phyloP scores from a whole-genome alignment of 176 grass and related monocot species.

The Poa pratensis region DNA sequence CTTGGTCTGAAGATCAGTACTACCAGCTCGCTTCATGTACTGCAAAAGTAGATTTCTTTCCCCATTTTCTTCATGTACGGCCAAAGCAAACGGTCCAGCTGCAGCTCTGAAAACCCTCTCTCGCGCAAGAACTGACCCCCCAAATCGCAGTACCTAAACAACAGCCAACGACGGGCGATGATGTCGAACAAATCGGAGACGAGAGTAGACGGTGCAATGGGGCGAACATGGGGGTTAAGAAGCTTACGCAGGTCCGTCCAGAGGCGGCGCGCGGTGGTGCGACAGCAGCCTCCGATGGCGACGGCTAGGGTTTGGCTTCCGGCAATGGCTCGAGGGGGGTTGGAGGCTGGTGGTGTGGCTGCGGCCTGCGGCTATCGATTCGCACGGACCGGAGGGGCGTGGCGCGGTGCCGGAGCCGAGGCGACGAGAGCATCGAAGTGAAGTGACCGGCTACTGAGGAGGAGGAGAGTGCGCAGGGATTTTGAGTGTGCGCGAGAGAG shows the following conservation, averaged over 20 bases:
- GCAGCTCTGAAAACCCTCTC: no score
- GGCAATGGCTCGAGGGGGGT: neutral
- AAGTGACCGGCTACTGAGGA: neutral
- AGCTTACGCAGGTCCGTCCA: neutral
- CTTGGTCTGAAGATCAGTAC: no score
- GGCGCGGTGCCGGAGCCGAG: neutral
- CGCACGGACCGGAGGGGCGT: neutral
- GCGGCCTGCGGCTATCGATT: neutral
- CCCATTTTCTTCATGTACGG: no score
- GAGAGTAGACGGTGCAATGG: neutral
- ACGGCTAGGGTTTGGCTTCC: slow-evolving; percentile 4
- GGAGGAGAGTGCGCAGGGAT: no score
- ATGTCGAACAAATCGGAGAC: neutral
- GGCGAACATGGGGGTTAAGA: neutral
- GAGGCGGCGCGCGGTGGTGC: neutral
- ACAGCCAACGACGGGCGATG: neutral
- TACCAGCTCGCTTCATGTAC: no score
- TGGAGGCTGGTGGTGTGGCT: neutral
- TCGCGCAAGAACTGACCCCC: neutral
- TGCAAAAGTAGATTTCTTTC: no score
- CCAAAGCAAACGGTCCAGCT: no score
- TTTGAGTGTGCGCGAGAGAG: no score
- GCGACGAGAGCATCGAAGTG: neutral
- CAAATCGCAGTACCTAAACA: neutral
- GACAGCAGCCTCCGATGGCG: neutral